Evolutionary conservation across 257 asterid species (phyloP).

Genomic region (Verbena officinalis): DNA sequence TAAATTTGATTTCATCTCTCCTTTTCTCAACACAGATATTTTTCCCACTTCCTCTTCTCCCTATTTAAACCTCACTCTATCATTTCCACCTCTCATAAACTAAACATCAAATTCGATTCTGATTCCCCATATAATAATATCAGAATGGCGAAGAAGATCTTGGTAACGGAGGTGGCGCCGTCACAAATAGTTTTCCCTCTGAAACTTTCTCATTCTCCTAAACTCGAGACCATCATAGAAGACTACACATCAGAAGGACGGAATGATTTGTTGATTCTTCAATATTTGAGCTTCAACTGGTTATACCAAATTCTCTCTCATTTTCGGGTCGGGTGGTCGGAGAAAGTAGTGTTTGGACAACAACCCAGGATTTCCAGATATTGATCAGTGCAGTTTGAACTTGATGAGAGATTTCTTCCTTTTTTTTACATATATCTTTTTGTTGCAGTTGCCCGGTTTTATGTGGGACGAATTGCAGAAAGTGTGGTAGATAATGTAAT

Average conservation of each 20-base stretch:
- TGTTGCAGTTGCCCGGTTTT: neutral
- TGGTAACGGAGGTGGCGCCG: constrained; percentile 52
- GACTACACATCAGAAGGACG: constrained; percentile 39
- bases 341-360: neutral
- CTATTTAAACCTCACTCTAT: constrained; percentile 30
- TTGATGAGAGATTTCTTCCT: no score
- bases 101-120: no score
- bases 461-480: neutral
- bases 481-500: no score
- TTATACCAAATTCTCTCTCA: constrained; percentile 19
- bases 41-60: constrained; percentile 24
- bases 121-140: no score
- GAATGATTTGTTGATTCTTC: neutral
- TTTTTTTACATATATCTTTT: no score
- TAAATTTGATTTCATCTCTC: neutral
- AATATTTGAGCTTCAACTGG: constrained; percentile 2
- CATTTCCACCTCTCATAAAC: no score
- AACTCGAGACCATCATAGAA: constrained; percentile 57
- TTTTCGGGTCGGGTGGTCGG: neutral
- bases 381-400: no score
- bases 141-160: constrained; percentile 39
- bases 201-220: constrained; percentile 45
- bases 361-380: neutral
- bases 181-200: constrained; percentile 32
- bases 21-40: constrained; percentile 28